Evolutionary conservation across 2,329 filamentous ascomycete species (phyloP).

Genomic region (Cryphonectria japonica): DNA sequence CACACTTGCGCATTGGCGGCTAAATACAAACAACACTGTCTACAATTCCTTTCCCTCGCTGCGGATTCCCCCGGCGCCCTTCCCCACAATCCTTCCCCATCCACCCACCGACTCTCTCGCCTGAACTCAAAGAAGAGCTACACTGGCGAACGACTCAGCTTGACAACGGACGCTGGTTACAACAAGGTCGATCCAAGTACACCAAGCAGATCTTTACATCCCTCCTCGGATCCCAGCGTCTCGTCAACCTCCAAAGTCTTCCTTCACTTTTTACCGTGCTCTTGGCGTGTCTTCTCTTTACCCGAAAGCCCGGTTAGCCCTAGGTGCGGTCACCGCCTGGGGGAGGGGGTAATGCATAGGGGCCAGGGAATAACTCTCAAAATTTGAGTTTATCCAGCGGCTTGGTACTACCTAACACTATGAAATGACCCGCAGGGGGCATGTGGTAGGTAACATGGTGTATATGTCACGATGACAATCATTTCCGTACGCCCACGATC

Average conservation of each 20-base stretch:
- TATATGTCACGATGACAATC: not conserved
- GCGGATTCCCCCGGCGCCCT: not conserved
- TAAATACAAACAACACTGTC: slow-evolving; percentile 20
- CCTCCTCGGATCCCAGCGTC: not conserved
- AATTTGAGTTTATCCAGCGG: slow-evolving; percentile 18
- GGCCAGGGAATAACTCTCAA: not conserved
- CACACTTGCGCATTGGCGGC: slow-evolving; percentile 19
- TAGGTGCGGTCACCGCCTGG: not conserved
- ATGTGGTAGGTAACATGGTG: not conserved
- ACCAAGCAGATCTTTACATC: not conserved
- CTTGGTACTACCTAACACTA: slow-evolving; percentile 22
- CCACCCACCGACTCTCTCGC: not conserved
- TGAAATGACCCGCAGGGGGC: slow-evolving; percentile 13
- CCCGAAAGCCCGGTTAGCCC: slow-evolving; percentile 18
- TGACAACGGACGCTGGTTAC: not conserved
- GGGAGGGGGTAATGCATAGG: not conserved
- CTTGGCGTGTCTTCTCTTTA: slow-evolving; percentile 15
- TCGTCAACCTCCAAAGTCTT: not conserved
- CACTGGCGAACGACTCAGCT: not conserved
- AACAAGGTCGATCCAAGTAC: not conserved
- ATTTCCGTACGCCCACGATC: not conserved
- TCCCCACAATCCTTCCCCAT: slow-evolving; percentile 8
- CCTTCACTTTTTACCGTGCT: not conserved
- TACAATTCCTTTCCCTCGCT: slow-evolving; percentile 10
- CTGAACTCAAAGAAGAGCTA: slow-evolving; percentile 6